A percentile compares a stretch with the other conserved stretches of the same genome.
These are phyloP conservation scores for Pythium coloratum DNA, from an alignment of 352 stramenopile species.

Conservation along the genomic window DNA sequence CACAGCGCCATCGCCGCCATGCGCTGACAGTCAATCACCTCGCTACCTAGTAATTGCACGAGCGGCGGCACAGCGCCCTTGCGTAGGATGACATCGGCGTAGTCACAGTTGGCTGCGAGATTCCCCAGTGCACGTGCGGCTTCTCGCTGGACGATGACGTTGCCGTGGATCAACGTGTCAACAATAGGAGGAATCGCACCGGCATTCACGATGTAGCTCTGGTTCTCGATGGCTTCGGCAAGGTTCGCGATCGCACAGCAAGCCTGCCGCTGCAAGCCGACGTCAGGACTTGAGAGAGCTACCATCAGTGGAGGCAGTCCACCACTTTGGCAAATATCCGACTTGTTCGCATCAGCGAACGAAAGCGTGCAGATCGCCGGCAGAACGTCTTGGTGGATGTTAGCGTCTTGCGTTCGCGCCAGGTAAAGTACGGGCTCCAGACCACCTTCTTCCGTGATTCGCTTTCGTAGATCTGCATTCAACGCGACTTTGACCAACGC, in stretches of 20 bases:
- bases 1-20: conserved; percentile 96
- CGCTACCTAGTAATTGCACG: conserved; percentile 85
- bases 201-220: conserved; percentile 87
- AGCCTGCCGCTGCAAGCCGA: conserved; percentile 89
- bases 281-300: conserved; percentile 62
- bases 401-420: conserved; percentile 88
- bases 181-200: conserved; percentile 89
- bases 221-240: conserved; percentile 93
- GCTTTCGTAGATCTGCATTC: conserved; percentile 93
- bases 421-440: conserved; percentile 97
- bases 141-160: conserved; percentile 90
- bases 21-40: conserved; percentile 91
- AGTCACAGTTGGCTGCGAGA: conserved; percentile 94
- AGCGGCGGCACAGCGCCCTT: conserved; percentile 84
- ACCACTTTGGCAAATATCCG: conserved; percentile 93
- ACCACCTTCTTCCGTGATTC: conserved; percentile 94
- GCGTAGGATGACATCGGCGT: conserved; percentile 91
- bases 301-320: conserved; percentile 89
- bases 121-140: conserved; percentile 93
- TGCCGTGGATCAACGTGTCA: conserved; percentile 70
- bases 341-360: conserved; percentile 93
- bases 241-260: conserved; percentile 96
- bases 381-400: conserved; percentile 92
- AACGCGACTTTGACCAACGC: conserved; percentile 94
- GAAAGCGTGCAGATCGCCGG: conserved; percentile 91